Percentiles rank a stretch among this genome's conserved stretches.
phyloP scores from a whole-genome alignment of 2,329 filamentous ascomycete genomes.

The Madurella fahalii region DNA sequence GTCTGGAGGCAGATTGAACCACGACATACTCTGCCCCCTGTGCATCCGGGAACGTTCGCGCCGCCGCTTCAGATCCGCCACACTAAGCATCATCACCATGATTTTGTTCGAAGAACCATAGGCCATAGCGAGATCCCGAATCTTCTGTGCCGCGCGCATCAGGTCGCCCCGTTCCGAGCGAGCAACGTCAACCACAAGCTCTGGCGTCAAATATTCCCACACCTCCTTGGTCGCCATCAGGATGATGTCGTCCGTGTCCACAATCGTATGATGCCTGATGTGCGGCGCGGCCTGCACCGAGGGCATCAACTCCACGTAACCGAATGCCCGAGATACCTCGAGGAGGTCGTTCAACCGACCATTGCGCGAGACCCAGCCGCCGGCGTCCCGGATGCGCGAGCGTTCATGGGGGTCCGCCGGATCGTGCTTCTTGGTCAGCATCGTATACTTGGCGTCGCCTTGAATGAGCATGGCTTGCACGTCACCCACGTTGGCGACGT shows the following conservation, averaged over 20 bases:
- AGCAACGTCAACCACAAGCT: constrained; percentile 87
- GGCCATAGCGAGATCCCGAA: constrained; percentile 90
- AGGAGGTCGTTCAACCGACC: constrained; percentile 89
- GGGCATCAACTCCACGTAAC: constrained; percentile 88
- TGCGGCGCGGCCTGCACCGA: constrained; percentile 88
- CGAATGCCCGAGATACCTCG: constrained; percentile 90
- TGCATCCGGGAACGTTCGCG: constrained; percentile 67
- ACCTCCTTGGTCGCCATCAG: constrained; percentile 86
- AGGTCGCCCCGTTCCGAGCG: constrained; percentile 81
- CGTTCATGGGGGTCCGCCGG: constrained; percentile 82
- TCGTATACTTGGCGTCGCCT: constrained; percentile 75
- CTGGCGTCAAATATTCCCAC: constrained; percentile 90
- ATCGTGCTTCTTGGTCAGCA: constrained; percentile 88
- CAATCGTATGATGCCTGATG: constrained; percentile 71
- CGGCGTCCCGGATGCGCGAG: constrained; percentile 85
- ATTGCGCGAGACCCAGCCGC: constrained; percentile 92
- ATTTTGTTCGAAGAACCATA: constrained; percentile 93
- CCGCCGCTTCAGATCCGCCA: constrained; percentile 83
- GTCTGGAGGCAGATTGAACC: constrained; percentile 67
- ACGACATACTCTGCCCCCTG: constrained; percentile 78
- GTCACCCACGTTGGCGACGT: constrained; percentile 92
- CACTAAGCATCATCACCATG: constrained; percentile 98
- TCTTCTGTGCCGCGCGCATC: constrained; percentile 92
- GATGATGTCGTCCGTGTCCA: constrained; percentile 89
- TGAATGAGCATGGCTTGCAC: constrained; percentile 94